phyloP scores from a whole-genome alignment of 2,329 filamentous ascomycete species.

The Aspergillus novoparasiticus region DNA sequence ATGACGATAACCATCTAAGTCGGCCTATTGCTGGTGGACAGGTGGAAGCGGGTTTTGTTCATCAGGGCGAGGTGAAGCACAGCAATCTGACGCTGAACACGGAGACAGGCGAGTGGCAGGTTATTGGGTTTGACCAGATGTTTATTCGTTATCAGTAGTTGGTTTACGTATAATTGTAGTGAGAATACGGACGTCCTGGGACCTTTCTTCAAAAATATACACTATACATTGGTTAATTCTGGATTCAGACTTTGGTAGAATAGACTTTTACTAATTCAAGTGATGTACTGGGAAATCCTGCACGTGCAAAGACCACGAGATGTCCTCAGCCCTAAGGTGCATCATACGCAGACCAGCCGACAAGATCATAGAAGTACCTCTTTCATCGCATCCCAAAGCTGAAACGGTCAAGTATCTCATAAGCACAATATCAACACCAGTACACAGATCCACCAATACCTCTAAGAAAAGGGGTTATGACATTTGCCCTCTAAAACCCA shows the following conservation, averaged over 20 bases:
- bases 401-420: too few species aligned
- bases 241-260: neutral
- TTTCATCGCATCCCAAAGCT: too few species aligned
- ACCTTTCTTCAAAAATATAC: neutral
- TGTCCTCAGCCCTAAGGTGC: neutral
- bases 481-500: too few species aligned
- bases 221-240: neutral
- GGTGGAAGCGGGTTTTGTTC: slow-evolving; percentile 46
- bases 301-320: neutral
- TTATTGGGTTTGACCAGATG: slow-evolving; percentile 16
- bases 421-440: too few species aligned
- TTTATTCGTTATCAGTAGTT: slow-evolving; percentile 7
- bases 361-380: neutral
- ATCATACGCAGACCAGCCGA: too few species aligned
- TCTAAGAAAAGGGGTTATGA: too few species aligned
- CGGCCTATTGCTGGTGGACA: slow-evolving; percentile 52
- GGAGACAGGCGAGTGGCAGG: slow-evolving; percentile 29
- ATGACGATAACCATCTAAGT: slow-evolving; percentile 61
- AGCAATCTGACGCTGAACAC: slow-evolving; percentile 40
- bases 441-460: too few species aligned
- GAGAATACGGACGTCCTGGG: too few species aligned
- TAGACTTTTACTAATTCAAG: neutral
- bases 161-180: neutral
- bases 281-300: too few species aligned
- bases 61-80: slow-evolving; percentile 32